Conservation (phyloP, 108 stramenopile genomes). For the Cylindrotheca fusiformis region DNA sequence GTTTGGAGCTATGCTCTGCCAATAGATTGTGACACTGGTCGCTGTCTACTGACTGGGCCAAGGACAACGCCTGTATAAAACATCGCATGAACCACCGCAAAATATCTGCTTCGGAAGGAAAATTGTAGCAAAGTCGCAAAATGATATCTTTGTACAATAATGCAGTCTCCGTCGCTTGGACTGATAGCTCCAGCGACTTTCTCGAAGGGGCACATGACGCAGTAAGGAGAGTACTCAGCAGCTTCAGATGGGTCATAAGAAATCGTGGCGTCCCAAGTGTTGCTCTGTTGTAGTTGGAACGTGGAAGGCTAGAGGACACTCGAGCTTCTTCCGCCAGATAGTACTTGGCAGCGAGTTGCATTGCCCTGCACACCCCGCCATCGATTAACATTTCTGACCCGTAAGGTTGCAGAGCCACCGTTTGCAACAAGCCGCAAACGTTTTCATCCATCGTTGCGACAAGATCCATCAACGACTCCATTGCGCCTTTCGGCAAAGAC, state of each 20-base stretch:
- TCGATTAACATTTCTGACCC: constrained; percentile 48
- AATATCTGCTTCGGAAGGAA: constrained; percentile 24
- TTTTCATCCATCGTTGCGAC: constrained; percentile 42
- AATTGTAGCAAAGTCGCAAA: constrained; percentile 29
- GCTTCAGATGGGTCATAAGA: constrained; percentile 33
- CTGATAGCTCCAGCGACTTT: not conserved
- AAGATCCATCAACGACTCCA: constrained; percentile 25
- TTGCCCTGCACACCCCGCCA: constrained; percentile 33
- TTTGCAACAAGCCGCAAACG: constrained; percentile 43
- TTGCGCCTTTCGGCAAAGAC: constrained; percentile 8
- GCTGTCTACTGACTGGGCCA: constrained; percentile 5
- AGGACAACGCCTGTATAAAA: constrained; percentile 8
- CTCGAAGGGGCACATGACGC: constrained; percentile 3
- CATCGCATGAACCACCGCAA: constrained; percentile 22
- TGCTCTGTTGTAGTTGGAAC: constrained; percentile 3
- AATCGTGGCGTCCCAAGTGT: constrained; percentile 28
- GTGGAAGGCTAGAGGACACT: not conserved
- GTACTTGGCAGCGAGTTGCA: constrained; percentile 38
- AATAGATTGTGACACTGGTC: not conserved
- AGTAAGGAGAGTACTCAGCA: constrained; percentile 29
- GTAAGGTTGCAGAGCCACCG: constrained; percentile 36
- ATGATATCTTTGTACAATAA: constrained; percentile 14
- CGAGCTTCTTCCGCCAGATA: constrained; percentile 35
- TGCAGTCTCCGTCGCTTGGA: constrained; percentile 8
- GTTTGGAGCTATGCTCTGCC: not conserved